Base-by-base conservation (phyloP, 805 yeast genomes). In the Metschnikowia lochheadii region DNA sequence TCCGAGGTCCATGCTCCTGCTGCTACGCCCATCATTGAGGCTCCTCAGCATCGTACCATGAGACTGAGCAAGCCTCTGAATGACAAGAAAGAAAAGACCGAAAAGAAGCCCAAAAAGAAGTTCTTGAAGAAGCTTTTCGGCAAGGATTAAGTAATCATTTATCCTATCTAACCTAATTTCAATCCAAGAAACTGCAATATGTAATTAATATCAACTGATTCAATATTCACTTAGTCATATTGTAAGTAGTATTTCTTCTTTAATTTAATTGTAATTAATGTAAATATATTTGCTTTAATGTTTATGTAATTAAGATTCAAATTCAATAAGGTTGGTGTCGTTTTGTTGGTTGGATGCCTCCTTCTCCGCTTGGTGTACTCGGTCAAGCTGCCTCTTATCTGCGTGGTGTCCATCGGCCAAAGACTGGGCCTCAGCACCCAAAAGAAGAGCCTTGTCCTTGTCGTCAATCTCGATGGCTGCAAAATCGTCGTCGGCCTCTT, bases 381-480 rank as follows among this genome's bases (percentile, higher is more conserved):
- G 44, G 49, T 61, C 52, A 60, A 59, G 18, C 42, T 50, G 58
- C 26, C 41, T 44, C 17, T 46, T 50, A 46, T 55, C 49, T 29
- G 43, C 49, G 29, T 52, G 54, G 1, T 56, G 52, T 1, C 62
- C 62, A 47, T 70, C 73, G 3, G 57, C 61, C 36, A 73, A 57
- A 0, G 63, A 77, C 34, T 73, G 77, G 2, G 78, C 74, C 50
- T 78, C 84, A 3, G 80, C 74, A 13, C 79, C 82, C 26, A 78
- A 65, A 20, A 80, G 58, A 18, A 77, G 59, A 53, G 78, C 83
- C 54, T 73, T 74, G 52, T 77, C 81, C 29, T 64, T 67, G 35
- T 70, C 75, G 50, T 71, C 72, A 8, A 73, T 67, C 3, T 74
- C 65, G 33, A 68, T 68, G 17, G 65, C 64, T 7, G 73, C 69